Evolutionary conservation across 2,329 filamentous ascomycete species (phyloP).

Genomic region (Diplodia intermedia): DNA sequence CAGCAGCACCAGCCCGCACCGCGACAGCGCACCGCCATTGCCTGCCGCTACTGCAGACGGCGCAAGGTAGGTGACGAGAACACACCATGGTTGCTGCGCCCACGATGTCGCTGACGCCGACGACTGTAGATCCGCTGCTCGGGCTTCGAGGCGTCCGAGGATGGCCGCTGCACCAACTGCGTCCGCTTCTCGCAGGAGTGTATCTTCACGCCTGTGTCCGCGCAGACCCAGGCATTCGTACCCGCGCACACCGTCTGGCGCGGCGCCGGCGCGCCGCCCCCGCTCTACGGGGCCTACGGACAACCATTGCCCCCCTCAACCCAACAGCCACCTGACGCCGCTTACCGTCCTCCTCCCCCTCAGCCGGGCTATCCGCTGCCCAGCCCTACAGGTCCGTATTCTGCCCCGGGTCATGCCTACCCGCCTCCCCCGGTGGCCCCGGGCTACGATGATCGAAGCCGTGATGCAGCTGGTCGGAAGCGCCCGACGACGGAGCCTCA

Average conservation of each 20-base stretch:
- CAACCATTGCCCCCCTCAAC: slow-evolving; percentile 52
- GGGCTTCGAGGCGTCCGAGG: slow-evolving; percentile 73
- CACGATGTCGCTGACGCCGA: not conserved
- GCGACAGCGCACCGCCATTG: slow-evolving; percentile 66
- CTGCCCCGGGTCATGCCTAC: slow-evolving; percentile 42
- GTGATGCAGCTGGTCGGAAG: slow-evolving; percentile 53
- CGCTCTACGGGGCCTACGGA: slow-evolving; percentile 61
- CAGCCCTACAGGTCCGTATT: slow-evolving; percentile 54
- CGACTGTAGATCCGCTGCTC: slow-evolving; percentile 72
- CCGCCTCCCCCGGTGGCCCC: slow-evolving; percentile 38
- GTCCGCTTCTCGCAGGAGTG: slow-evolving; percentile 77
- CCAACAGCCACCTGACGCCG: slow-evolving; percentile 25
- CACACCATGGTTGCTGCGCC: not conserved
- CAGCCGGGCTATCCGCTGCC: slow-evolving; percentile 54
- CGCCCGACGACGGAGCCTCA: slow-evolving; percentile 58
- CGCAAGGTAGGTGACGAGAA: slow-evolving; percentile 57
- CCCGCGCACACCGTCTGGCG: slow-evolving; percentile 72
- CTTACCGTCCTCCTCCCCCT: slow-evolving; percentile 44
- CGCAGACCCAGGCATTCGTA: slow-evolving; percentile 76
- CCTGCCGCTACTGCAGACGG: slow-evolving; percentile 65
- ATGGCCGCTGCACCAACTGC: slow-evolving; percentile 76
- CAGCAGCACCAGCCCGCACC: slow-evolving; percentile 60
- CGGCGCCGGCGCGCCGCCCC: slow-evolving; percentile 51
- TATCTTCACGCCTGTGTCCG: slow-evolving; percentile 77
- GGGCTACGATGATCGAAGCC: slow-evolving; percentile 48